A percentile compares a stretch with the other conserved stretches of the same genome.
Conservation (phyloP, 495 filamentous ascomycete genomes). For the Penicillium bialowiezense region DNA sequence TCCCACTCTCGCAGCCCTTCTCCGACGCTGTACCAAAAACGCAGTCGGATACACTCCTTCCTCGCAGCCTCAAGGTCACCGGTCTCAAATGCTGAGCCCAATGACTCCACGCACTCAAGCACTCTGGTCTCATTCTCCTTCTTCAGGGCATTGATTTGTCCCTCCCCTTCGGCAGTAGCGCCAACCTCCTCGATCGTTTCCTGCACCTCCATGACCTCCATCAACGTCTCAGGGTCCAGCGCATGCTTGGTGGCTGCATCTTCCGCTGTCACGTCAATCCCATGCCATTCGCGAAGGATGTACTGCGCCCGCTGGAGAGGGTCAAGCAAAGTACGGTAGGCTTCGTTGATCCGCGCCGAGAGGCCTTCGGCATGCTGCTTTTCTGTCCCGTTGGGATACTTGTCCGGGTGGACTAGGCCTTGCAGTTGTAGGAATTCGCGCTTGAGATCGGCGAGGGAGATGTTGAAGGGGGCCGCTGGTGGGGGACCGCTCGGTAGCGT, state of each 20-base stretch:
- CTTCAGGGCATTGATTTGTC: constrained; percentile 58
- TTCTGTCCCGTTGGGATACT: constrained; percentile 50
- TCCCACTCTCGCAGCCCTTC: constrained; percentile 83
- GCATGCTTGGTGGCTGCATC: constrained; percentile 64
- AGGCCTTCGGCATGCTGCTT: constrained; percentile 67
- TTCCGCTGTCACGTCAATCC: constrained; percentile 67
- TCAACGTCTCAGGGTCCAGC: constrained; percentile 68
- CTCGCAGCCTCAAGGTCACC: constrained; percentile 67
- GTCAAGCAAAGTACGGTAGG: constrained; percentile 75
- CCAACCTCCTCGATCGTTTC: constrained; percentile 74
- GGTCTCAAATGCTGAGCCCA: constrained; percentile 61
- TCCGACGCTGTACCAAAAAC: constrained; percentile 89
- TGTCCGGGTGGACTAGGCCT: constrained; percentile 77
- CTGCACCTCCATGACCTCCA: constrained; percentile 83
- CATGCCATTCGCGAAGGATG: constrained; percentile 62
- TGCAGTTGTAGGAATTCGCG: constrained; percentile 86
- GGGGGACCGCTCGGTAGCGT: constrained; percentile 81
- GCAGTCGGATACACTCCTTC: constrained; percentile 68
- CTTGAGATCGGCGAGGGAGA: constrained; percentile 64
- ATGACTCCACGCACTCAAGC: constrained; percentile 47
- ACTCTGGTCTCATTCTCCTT: constrained; percentile 68
- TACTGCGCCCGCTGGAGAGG: constrained; percentile 84
- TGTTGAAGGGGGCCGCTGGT: constrained; percentile 69
- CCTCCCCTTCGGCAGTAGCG: constrained; percentile 54
- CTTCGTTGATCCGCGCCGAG: constrained; percentile 80